Evolutionary conservation across 768 basidiomycete species (phyloP).

Genomic region (Suillus ampliporus): DNA sequence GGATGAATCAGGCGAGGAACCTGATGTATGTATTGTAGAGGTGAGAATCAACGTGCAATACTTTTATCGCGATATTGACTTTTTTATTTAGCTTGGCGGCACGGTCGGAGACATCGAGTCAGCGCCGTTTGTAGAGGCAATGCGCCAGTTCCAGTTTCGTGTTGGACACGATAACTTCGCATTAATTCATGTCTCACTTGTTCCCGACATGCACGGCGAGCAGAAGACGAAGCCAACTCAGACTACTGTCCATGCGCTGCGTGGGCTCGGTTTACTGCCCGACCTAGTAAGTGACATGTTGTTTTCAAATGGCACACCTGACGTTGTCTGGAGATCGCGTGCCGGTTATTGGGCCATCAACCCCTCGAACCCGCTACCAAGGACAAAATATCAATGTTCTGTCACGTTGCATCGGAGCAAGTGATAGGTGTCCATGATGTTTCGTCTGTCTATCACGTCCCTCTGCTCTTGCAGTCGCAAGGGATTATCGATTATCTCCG

Average conservation of each 20-base stretch:
- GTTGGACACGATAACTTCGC: slow-evolving; percentile 97
- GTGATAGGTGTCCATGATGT: slow-evolving; percentile 97
- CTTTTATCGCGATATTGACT: slow-evolving; percentile 9
- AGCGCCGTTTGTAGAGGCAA: slow-evolving; percentile 96
- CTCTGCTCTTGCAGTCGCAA: slow-evolving; percentile 88
- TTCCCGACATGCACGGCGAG: slow-evolving; percentile 99
- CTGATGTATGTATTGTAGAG: slow-evolving; percentile 98
- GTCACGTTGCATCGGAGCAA: slow-evolving; percentile 88
- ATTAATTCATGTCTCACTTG: slow-evolving; percentile 93
- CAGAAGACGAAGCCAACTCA: slow-evolving; percentile 99
- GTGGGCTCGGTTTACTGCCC: slow-evolving; percentile 90
- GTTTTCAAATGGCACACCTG: slow-evolving; percentile 4
- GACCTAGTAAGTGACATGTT: slow-evolving; percentile 68
- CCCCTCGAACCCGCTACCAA: slow-evolving; percentile 87
- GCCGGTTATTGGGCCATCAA: slow-evolving; percentile 80
- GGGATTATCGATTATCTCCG: slow-evolving; percentile 87
- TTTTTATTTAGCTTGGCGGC: slow-evolving; percentile 80
- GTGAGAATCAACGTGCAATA: slow-evolving; percentile 46
- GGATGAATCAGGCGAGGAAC: slow-evolving; percentile 90
- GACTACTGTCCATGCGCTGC: slow-evolving; percentile 91
- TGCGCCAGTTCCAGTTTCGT: slow-evolving; percentile 99
- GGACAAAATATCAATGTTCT: slow-evolving; percentile 99
- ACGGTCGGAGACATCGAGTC: slow-evolving; percentile 99
- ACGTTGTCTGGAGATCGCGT: slow-evolving; percentile 74
- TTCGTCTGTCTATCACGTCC: slow-evolving; percentile 96